Conservation (phyloP, 345 rosid genomes). For the Odontarrhena argentea region DNA sequence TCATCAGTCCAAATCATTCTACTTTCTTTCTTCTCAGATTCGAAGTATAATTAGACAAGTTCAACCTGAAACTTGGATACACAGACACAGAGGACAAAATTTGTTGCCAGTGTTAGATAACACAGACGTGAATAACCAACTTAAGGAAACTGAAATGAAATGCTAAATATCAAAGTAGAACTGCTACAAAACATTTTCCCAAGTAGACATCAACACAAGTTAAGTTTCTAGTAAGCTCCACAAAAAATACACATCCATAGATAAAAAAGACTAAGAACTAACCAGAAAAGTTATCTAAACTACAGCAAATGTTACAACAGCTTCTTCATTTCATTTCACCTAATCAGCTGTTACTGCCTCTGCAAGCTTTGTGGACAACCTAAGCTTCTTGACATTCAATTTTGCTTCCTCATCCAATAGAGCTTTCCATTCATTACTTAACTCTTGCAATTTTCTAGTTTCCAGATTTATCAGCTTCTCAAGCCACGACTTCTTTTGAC, state of each 20-base stretch:
- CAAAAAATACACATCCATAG: neutral
- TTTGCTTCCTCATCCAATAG: conserved; percentile 1
- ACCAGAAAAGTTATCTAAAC: neutral
- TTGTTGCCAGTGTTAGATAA: too few relatives aligned
- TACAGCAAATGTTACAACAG: conserved; percentile 10
- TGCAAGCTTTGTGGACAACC: conserved; percentile 26
- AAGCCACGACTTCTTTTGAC: conserved; percentile 20
- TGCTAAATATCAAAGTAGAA: neutral
- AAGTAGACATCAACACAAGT: neutral
- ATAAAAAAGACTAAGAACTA: neutral
- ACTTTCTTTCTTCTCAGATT: too few relatives aligned
- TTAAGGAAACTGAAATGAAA: neutral
- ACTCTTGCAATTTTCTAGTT: conserved; percentile 16
- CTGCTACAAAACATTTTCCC: neutral
- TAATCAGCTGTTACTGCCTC: conserved; percentile 9
- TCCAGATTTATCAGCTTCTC: conserved; percentile 26
- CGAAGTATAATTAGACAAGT: too few relatives aligned
- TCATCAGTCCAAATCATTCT: too few relatives aligned
- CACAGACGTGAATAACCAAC: neutral
- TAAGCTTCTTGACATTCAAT: conserved; percentile 26
- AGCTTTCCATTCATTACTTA: conserved; percentile 30
- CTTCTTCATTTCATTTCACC: conserved; percentile 8
- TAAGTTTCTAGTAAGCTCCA: conserved; percentile 5
- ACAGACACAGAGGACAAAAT: too few relatives aligned
- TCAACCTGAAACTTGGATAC: too few relatives aligned